A percentile compares a stretch with the other conserved stretches of the same genome.
Evolutionary conservation across 2,329 filamentous ascomycete species (phyloP).

Genomic region (Clonostachys byssicola): DNA sequence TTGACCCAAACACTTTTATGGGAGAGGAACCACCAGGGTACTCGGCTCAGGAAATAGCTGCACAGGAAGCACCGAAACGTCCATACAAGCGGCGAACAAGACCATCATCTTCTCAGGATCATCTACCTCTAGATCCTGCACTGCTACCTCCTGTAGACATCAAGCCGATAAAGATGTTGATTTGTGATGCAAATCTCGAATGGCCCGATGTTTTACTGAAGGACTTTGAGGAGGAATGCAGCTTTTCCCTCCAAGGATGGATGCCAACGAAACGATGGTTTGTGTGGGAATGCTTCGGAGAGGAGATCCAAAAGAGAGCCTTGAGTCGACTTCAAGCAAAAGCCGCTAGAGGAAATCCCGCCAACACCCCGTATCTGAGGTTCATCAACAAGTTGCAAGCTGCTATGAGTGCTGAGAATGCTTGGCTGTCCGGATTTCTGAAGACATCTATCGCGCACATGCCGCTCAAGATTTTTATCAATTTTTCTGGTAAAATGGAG

Average conservation of each 20-base stretch:
- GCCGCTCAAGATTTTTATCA: neutral
- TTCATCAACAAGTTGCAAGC: neutral
- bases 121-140: too few relatives aligned
- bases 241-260: constrained; percentile 37
- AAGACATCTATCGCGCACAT: too few relatives aligned
- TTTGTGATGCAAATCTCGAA: too few relatives aligned
- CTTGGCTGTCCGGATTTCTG: too few relatives aligned
- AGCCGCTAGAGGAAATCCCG: neutral
- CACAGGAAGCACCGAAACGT: neutral
- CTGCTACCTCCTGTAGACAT: too few relatives aligned
- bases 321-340: neutral
- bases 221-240: constrained; percentile 11
- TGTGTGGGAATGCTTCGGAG: constrained; percentile 18
- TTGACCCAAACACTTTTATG: constrained; percentile 35
- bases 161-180: too few relatives aligned
- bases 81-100: neutral
- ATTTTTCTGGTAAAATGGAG: constrained; percentile 5
- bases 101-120: too few relatives aligned
- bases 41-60: neutral
- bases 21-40: constrained; percentile 15
- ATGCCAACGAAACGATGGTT: constrained; percentile 33
- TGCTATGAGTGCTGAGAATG: too few relatives aligned
- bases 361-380: neutral
- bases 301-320: constrained; percentile 18
- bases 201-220: too few relatives aligned